Base-by-base conservation (phyloP, 2,329 filamentous ascomycete genomes). In the Ophiostoma australiae region DNA sequence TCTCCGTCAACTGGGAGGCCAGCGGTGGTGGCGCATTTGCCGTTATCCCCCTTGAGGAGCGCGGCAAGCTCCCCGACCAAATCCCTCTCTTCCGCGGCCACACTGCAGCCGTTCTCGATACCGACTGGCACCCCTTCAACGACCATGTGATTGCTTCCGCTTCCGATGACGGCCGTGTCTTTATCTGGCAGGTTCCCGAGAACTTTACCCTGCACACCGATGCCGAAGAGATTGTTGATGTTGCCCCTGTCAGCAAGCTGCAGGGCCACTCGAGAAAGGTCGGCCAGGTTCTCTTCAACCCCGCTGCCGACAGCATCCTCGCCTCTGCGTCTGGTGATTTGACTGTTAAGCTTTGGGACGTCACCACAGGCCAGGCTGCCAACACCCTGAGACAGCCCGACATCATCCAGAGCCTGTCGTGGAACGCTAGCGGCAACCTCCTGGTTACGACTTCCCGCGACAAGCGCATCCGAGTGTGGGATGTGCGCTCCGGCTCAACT, bases 51-150 rank as follows among this genome's bases (percentile, higher is more conserved):
- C 82, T 97, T 77, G 87, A 90, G 76, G 94, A 99, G 85, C 90
- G 87, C 77, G 95, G 95, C 74, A 94, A 95, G 82, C 82, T 96
- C 70, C 95, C 95, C 68, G 95, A 98, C 79, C 90, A 92, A 78
- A 91, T 99, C 76, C 95, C 95, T 73, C 85, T 99, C 77, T 99
- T 98, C 82, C 90, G 95, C 76, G 95, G 95, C 73, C 95, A 99
- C 81, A 99, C 95, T 63, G 93, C 93, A 68, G 90, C 94, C 72
- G 95, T 99, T 69, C 87, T 99, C 78, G 95, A 99, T 81, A 98
- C 94, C 75, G 95, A 99, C 84, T 99, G 94, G 94, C 94, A 93
- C 80, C 95, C 95, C 31, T 98, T 98, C 84, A 93, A 99, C 82
- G 94, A 99, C 80, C 90, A 88, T 73, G 82, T 99, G 76, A 89